These are phyloP conservation scores for Ministeria vibrans DNA, from an alignment of 78 protist species.

Conservation along the genomic window DNA sequence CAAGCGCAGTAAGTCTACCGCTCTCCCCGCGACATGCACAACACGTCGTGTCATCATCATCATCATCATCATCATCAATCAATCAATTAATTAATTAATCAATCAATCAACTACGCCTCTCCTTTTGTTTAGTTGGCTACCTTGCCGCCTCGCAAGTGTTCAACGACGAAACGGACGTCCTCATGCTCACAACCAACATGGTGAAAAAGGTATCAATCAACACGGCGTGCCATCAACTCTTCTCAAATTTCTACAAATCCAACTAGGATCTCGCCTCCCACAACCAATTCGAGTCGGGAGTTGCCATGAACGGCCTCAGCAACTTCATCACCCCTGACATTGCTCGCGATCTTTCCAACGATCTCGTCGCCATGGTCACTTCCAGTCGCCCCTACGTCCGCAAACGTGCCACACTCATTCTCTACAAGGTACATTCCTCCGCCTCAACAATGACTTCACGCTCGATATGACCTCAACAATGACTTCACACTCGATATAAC, in stretches of 20 bases:
- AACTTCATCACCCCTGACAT: constrained; percentile 84
- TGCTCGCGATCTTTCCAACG: constrained; percentile 85
- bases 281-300: constrained; percentile 74
- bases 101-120: too few relatives aligned
- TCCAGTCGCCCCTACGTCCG: constrained; percentile 72
- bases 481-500: neutral
- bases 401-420: constrained; percentile 45
- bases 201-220: constrained; percentile 58
- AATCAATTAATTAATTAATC: too few relatives aligned
- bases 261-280: constrained; percentile 55
- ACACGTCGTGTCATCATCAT: too few relatives aligned
- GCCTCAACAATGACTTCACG: neutral
- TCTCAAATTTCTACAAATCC: neutral
- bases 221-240: too few relatives aligned
- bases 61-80: too few relatives aligned
- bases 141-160: constrained; percentile 81
- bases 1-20: too few relatives aligned
- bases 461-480: neutral
- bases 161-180: constrained; percentile 75
- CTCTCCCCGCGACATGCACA: too few relatives aligned
- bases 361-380: constrained; percentile 61
- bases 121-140: too few relatives aligned
- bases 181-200: constrained; percentile 82
- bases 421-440: constrained; percentile 15
- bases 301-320: constrained; percentile 81